Percentiles rank a stretch among this genome's conserved stretches.
Evolutionary conservation across 2,329 filamentous ascomycete species (phyloP).

Genomic region (Tolypocladium pustulatum): DNA sequence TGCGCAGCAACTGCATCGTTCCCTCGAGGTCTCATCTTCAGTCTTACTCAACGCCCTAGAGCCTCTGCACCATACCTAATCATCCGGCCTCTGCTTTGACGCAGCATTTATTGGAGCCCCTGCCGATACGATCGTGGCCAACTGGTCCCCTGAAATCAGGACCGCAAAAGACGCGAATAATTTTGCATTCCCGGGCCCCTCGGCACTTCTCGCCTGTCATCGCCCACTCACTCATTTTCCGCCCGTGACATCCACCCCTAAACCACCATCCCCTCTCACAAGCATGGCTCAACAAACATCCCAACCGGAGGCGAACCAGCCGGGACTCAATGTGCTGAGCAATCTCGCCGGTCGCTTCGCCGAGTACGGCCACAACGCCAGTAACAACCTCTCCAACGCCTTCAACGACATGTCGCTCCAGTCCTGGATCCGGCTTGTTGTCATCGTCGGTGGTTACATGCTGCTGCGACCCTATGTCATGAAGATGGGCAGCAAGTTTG

Average conservation of each 20-base stretch:
- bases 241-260: background rate
- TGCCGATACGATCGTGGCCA: background rate
- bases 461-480: constrained; percentile 66
- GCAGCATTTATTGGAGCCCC: background rate
- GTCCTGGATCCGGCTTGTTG: constrained; percentile 57
- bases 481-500: constrained; percentile 51
- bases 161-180: background rate
- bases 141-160: background rate
- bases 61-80: too few relatives aligned
- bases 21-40: background rate
- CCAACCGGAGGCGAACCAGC: constrained; percentile 13
- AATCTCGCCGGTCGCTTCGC: constrained; percentile 20
- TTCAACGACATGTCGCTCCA: constrained; percentile 40
- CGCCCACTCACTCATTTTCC: background rate
- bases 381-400: constrained; percentile 37
- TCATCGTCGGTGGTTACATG: constrained; percentile 62
- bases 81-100: background rate
- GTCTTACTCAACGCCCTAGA: background rate
- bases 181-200: background rate
- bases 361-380: constrained; percentile 25
- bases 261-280: background rate
- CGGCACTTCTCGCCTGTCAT: background rate
- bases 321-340: constrained; percentile 21
- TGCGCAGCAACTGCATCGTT: background rate
- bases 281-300: constrained; percentile 14